A percentile compares a stretch with the other conserved stretches of the same genome.
These are phyloP conservation scores for Pseudonectria foliicola DNA, from an alignment of 2,329 filamentous ascomycete genomes.

Conservation along the genomic window DNA sequence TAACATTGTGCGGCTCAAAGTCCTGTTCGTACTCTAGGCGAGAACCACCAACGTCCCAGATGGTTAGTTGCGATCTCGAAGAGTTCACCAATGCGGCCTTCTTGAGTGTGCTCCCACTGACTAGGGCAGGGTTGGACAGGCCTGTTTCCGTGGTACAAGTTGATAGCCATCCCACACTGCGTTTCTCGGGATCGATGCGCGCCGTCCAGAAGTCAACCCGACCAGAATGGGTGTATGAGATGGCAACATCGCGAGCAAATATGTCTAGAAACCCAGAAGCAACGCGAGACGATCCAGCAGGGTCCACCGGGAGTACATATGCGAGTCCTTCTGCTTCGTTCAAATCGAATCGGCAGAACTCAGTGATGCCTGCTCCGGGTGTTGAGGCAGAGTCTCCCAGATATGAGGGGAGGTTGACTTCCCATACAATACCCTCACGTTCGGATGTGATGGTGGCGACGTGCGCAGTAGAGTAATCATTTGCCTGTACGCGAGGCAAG, in stretches of 20 bases:
- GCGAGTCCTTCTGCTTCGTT: slow-evolving; percentile 51
- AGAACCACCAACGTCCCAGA: slow-evolving; percentile 81
- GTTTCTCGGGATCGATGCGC: slow-evolving; percentile 54
- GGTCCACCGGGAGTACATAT: slow-evolving; percentile 75
- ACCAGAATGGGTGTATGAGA: slow-evolving; percentile 73
- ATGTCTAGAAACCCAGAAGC: slow-evolving; percentile 76
- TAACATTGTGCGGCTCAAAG: slow-evolving; percentile 64
- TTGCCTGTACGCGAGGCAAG: slow-evolving; percentile 55
- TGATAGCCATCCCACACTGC: slow-evolving; percentile 69
- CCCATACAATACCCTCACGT: slow-evolving; percentile 75
- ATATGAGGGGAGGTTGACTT: slow-evolving; percentile 55
- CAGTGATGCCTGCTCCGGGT: slow-evolving; percentile 35
- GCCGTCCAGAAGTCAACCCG: slow-evolving; percentile 81
- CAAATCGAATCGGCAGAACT: slow-evolving; percentile 68
- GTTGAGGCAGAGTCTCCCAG: slow-evolving; percentile 19
- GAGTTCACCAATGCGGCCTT: slow-evolving; percentile 79
- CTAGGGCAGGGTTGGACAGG: slow-evolving; percentile 63
- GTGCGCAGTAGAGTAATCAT: slow-evolving; percentile 54
- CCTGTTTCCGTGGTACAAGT: slow-evolving; percentile 78
- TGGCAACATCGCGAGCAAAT: slow-evolving; percentile 77
- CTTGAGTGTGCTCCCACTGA: slow-evolving; percentile 78
- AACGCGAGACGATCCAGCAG: slow-evolving; percentile 65
- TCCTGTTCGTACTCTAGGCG: slow-evolving; percentile 75
- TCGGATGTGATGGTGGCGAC: slow-evolving; percentile 77
- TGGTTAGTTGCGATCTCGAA: slow-evolving; percentile 67